phyloP scores from a whole-genome alignment of 2,329 filamentous ascomycete species.

The Pseudogymnoascus sp. region DNA sequence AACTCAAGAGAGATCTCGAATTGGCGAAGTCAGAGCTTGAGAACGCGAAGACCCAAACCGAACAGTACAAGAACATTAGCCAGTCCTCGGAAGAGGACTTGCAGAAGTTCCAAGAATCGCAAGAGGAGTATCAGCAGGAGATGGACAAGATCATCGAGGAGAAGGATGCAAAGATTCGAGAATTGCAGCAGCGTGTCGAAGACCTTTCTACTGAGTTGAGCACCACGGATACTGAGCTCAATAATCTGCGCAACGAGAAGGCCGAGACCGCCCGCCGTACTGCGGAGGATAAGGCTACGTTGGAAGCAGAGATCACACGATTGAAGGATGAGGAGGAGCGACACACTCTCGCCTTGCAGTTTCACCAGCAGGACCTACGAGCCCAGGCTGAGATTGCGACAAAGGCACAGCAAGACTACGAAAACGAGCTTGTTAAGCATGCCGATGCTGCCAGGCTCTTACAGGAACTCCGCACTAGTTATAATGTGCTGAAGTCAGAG shows the following conservation, averaged over 20 bases:
- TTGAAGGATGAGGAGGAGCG: conserved; percentile 79
- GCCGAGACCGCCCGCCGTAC: conserved; percentile 62
- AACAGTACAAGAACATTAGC: conserved; percentile 83
- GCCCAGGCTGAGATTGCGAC: conserved; percentile 89
- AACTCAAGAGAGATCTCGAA: conserved; percentile 81
- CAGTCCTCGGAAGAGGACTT: conserved; percentile 83
- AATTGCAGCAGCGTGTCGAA: conserved; percentile 75
- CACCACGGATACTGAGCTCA: conserved; percentile 74
- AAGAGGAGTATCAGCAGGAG: conserved; percentile 83
- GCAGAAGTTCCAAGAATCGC: conserved; percentile 66
- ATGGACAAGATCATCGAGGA: conserved; percentile 67
- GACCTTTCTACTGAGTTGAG: conserved; percentile 77
- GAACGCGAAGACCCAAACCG: conserved; percentile 69
- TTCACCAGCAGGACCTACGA: conserved; percentile 85
- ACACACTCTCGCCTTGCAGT: conserved; percentile 69
- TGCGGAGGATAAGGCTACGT: conserved; percentile 72
- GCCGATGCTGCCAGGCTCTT: conserved; percentile 86
- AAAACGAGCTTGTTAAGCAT: conserved; percentile 88
- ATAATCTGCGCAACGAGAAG: conserved; percentile 70
- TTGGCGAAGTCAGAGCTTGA: conserved; percentile 73
- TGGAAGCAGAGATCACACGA: conserved; percentile 71
- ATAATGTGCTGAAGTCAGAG: conserved; percentile 75
- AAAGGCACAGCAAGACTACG: conserved; percentile 90
- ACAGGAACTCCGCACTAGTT: conserved; percentile 68
- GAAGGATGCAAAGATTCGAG: conserved; percentile 71